Evolutionary conservation across 768 basidiomycete species (phyloP).

Genomic region (Nevesoporus exiguus): DNA sequence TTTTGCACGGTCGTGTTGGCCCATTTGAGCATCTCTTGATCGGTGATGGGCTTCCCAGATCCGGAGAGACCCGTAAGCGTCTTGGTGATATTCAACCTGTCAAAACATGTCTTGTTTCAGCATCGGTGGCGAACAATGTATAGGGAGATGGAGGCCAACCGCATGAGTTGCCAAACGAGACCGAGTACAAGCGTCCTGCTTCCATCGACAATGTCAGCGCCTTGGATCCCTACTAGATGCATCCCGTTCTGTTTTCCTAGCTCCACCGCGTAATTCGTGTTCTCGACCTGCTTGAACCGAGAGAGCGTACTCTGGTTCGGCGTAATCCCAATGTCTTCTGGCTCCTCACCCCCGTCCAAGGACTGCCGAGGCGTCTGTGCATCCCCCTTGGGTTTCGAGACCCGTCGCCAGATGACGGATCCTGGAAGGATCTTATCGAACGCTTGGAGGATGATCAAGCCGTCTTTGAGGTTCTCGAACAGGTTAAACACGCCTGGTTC

Average conservation of each 20-base stretch:
- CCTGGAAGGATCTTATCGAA: constrained; percentile 96
- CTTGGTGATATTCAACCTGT: constrained; percentile 82
- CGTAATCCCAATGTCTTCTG: constrained; percentile 76
- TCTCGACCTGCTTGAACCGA: constrained; percentile 96
- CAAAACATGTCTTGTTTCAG: neutral
- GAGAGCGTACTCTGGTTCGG: constrained; percentile 84
- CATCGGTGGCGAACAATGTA: neutral
- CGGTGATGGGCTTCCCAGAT: constrained; percentile 80
- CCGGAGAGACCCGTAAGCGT: constrained; percentile 73
- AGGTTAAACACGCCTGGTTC: constrained; percentile 96
- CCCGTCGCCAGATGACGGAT: constrained; percentile 90
- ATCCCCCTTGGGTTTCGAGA: constrained; percentile 81
- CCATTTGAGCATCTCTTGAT: constrained; percentile 94
- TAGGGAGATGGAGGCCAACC: constrained; percentile 43
- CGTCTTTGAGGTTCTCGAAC: constrained; percentile 94
- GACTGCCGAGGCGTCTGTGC: constrained; percentile 39
- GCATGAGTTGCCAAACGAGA: constrained; percentile 97
- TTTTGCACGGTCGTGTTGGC: constrained; percentile 86
- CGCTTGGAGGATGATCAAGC: constrained; percentile 86
- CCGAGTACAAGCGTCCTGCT: constrained; percentile 89
- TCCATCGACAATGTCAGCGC: constrained; percentile 96
- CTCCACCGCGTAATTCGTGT: constrained; percentile 95
- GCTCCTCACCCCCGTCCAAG: constrained; percentile 53
- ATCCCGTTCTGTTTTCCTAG: constrained; percentile 90
- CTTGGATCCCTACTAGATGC: constrained; percentile 97